Evolutionary conservation across 148 eudicot species (phyloP), one percentile per base, ranked within the genome.

Genomic region (Cornus controversa): DNA sequence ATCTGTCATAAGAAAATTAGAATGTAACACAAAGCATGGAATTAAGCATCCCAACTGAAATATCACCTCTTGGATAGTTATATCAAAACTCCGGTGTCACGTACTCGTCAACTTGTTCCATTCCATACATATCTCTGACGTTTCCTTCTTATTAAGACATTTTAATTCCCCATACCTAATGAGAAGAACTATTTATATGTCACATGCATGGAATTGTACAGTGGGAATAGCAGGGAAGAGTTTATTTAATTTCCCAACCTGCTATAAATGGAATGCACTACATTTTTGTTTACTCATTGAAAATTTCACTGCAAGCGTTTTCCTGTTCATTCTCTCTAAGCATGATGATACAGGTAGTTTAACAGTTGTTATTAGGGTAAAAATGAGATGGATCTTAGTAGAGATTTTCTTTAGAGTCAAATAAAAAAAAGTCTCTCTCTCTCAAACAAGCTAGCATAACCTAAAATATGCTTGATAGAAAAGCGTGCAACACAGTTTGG

Each of bases 161-260:
- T 96, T 98, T 74, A 96, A 85, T 79, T 96, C 98, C 60, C 99
- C 99, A 67, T 96, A 96, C 99, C n/a, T n/a, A n/a, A n/a, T n/a
- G n/a, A n/a, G n/a, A n/a, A n/a, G n/a, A n/a, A n/a, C n/a, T n/a
- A n/a, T n/a, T n/a, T n/a, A n/a, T n/a, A n/a, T n/a, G n/a, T n/a
- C n/a, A n/a, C n/a, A n/a, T n/a, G n/a, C n/a, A n/a, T n/a, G n/a
- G n/a, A n/a, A n/a, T n/a, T n/a, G n/a, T n/a, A n/a, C n/a, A n/a
- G n/a, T n/a, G n/a, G n/a, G n/a, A n/a, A n/a, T n/a, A n/a, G n/a
- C n/a, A n/a, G n/a, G n/a, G n/a, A n/a, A n/a, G n/a, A n/a, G 98
- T 96, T 88, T 96, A 98, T 78, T 96, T 96, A 79, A 96, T 83
- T 83, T 93, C 98, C 99, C 99, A 96, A 25, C 95, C 97, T 77